Base-by-base conservation (phyloP, 495 filamentous ascomycete genomes). In the Eremomyces bilateralis region DNA sequence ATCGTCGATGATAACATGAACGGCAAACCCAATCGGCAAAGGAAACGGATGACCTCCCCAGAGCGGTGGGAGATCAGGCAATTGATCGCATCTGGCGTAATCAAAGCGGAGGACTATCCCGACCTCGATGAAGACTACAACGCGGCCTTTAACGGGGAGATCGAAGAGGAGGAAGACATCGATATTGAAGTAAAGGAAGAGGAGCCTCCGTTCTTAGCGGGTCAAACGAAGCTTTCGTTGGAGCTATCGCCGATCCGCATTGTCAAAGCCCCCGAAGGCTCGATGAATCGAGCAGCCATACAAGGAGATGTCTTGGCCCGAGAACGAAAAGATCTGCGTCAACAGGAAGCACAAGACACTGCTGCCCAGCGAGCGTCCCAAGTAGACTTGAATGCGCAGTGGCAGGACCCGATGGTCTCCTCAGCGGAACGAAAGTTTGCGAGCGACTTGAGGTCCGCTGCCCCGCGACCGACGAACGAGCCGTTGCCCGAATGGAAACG, bases 31-130 rank as follows among this genome's bases (percentile, higher is more conserved):
- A 64, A 61, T 51, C 62, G 58, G 27, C 69, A 62, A 13, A 81
- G 79, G 47, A 95, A 97, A 55, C 67, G 90, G 32, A 68, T 95
- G 72, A 94, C 85, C 0, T 93, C 83, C 2, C 88, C 85, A 2
- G 88, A 97, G 46, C 61, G 88, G 43, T 97, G 84, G 83, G 88
- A 97, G 51, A 94, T 97, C 40, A 76, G 80, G 37, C 90, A 95
- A 48, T 63, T 95, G 29, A 95, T 97, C 44, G 80, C 88, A 13
- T 92, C 90, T 4, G 88, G 88, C 11, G 83, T 80, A 21, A 77
- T 78, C 15, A 88, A 83, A 41, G 82, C 80, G 0, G 69, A 72
- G 2, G 90, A 94, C 39, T 92, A 93, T 47, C 90, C 90, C 0
- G 84, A 95, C 39, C 66, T 94, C 5, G 81, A 97, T 42, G 81